Base-by-base conservation (phyloP, 768 basidiomycete species). In the Pilatotrama ljubarskyi region DNA sequence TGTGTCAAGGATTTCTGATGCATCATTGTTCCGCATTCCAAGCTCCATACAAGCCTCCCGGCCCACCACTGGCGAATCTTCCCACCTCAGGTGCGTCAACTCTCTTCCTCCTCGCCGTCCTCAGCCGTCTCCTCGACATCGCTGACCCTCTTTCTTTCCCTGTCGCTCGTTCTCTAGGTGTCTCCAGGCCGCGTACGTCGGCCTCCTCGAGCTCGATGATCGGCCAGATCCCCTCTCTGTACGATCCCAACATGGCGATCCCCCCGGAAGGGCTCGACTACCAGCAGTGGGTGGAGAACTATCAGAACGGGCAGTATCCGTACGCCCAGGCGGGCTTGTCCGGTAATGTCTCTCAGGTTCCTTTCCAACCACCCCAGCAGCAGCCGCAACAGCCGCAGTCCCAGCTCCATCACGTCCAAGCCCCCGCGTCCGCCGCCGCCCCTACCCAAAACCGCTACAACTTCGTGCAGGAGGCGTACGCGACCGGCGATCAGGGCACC, bases 191-290 rank as follows among this genome's bases (percentile, higher is more conserved):
- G 44, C 51, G 36, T 13, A 20, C 60, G 7, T 38, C 58, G 54
- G 20, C 64, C 44, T 46, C 61, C 42, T 24, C 55, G 29, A 24
- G 57, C 26, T 35, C 44, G 41, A 68, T 68, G 63, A 63, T 66
- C 61, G 64, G 60, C 29, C 56, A 59, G 41, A 58, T 64, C 24
- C 65, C 65, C n/a, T 64, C 64, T 18, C 63, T 68, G 41, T 68
- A 61, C 61, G 67, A 66, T 46, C 65, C 64, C 35, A 57, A 48
- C 43, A 56, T 64, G 37, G 65, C 59, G 5, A 46, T 49, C 36
- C 53, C 56, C 38, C 61, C 56, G 26, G 56, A 65, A 36, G 61
- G 58, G 43, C 54, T 47, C 26, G 61, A 64, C 51, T 66, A 68
- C 56, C 58, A 66, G 48, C 61, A 62, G 32, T 68, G 65, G 64